Conservation (phyloP, 345 rosid genomes). For the Iberis pinnata region DNA sequence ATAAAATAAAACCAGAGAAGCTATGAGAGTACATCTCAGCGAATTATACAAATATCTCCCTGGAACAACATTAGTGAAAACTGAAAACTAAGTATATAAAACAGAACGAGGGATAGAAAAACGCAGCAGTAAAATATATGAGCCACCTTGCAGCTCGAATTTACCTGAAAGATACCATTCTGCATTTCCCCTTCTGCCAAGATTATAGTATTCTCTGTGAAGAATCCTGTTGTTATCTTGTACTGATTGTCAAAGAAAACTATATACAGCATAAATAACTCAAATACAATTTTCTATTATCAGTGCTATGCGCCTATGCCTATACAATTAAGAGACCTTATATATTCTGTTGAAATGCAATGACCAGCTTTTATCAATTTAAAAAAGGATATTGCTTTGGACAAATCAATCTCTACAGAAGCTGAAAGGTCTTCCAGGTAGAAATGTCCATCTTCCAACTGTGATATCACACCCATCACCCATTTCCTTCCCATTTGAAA, state of each 20-base stretch:
- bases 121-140: neutral
- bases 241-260: constrained; percentile 53
- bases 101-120: neutral
- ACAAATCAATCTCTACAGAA: constrained; percentile 79
- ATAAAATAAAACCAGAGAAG: too few species aligned
- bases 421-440: constrained; percentile 85
- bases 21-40: neutral
- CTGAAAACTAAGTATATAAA: neutral
- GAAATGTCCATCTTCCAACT: constrained; percentile 96
- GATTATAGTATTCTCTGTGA: constrained; percentile 85
- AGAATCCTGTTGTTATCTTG: constrained; percentile 84
- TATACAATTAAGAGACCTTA: neutral
- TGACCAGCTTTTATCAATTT: neutral
- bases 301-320: too few species aligned
- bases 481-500: constrained; percentile 72
- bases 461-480: constrained; percentile 96
- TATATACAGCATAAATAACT: neutral
- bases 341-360: neutral
- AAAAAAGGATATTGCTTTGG: constrained; percentile 90
- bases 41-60: constrained; percentile 6
- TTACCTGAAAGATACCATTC: constrained; percentile 78
- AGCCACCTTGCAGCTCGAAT: constrained; percentile 8
- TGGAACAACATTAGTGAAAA: neutral
- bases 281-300: neutral
- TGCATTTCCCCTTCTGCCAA: constrained; percentile 93